A percentile compares a stretch with the other conserved stretches of the same genome.
phyloP scores from a whole-genome alignment of 768 basidiomycete species.

The Termitomyces eurrhizus region DNA sequence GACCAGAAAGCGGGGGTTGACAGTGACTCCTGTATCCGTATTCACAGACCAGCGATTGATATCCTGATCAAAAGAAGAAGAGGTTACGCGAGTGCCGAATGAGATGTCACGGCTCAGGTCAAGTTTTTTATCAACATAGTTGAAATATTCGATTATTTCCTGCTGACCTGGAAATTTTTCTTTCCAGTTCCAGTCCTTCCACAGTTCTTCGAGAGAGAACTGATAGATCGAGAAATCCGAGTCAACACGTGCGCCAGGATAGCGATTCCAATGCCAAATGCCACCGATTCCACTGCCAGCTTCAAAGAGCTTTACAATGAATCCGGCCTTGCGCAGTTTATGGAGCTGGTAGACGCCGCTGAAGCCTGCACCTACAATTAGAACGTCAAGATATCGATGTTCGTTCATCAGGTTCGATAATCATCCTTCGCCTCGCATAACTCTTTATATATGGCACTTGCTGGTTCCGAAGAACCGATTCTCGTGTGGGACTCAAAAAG shows the following conservation, averaged over 20 bases:
- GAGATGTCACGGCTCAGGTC: slow-evolving; percentile 19
- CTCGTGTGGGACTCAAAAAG: too few species aligned
- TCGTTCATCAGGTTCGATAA: neutral
- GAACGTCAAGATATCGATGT: slow-evolving; percentile 13
- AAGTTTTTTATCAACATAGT: slow-evolving; percentile 21
- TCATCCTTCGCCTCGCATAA: too few species aligned
- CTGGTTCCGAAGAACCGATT: too few species aligned
- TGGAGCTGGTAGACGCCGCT: slow-evolving; percentile 18
- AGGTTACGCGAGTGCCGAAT: slow-evolving; percentile 19
- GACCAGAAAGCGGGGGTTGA: slow-evolving; percentile 19
- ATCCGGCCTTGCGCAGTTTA: slow-evolving; percentile 16
- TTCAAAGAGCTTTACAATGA: slow-evolving; percentile 18
- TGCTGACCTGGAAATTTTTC: slow-evolving; percentile 14
- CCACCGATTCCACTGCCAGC: slow-evolving; percentile 21
- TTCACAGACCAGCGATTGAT: slow-evolving; percentile 19
- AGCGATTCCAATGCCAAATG: slow-evolving; percentile 24
- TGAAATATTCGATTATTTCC: slow-evolving; percentile 20
- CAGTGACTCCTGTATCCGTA: slow-evolving; percentile 14
- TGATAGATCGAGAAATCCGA: slow-evolving; percentile 22
- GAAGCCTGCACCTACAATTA: slow-evolving; percentile 24
- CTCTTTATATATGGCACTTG: too few species aligned
- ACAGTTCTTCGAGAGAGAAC: slow-evolving; percentile 21
- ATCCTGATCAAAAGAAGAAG: slow-evolving; percentile 16
- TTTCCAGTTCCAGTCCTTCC: slow-evolving; percentile 22
- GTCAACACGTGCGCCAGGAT: slow-evolving; percentile 25